Evolutionary conservation across 2,329 filamentous ascomycete genomes (phyloP), one percentile per base, ranked within the genome.

Genomic region (Fusarium sp.): DNA sequence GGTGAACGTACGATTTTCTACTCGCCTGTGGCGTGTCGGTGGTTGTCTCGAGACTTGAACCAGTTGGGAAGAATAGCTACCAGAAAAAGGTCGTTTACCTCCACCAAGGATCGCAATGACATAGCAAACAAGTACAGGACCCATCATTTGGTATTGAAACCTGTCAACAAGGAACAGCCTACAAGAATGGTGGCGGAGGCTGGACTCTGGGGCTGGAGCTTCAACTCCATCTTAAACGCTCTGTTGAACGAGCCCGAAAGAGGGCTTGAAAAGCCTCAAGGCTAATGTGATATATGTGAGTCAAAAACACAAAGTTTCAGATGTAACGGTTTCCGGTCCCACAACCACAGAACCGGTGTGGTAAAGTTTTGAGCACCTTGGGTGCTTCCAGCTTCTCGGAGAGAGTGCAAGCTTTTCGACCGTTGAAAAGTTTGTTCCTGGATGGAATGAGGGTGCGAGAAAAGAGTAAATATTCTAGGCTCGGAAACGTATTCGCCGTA

Each of bases 1-100:
- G 55, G 64, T 67, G 58, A 77, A 73, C 74, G 64, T 75, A 75
- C 69, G 71, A 75, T 70, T 32, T 44, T 60, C 67, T 67, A 54
- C 53, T 65, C 37, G 57, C 41, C 64, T 68, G 50, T 41, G 55
- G 45, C 38, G 57, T 60, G 48, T 57, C 56, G 64, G 55, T 49
- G 64, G 40, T 35, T 64, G 42, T 57, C 42, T 37, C 42, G 52
- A 60, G 52, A 55, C 40, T 52, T 56, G 57, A 18, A 32, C 58
- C 57, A 55, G 67, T 27, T 67, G 64, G 70, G 60, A 37, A 58
- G 54, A 58, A 62, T 46, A 53, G 56, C 32, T 66, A 48, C 53
- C 60, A 37, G 50, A 69, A 59, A 44, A 58, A 41, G 60, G 42
- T 70, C 40, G 14, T 27, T 32, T 33, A 15, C 49, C 44, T 44